Evolutionary conservation across 768 basidiomycete genomes (phyloP).

Genomic region (Psilocybe cubensis): DNA sequence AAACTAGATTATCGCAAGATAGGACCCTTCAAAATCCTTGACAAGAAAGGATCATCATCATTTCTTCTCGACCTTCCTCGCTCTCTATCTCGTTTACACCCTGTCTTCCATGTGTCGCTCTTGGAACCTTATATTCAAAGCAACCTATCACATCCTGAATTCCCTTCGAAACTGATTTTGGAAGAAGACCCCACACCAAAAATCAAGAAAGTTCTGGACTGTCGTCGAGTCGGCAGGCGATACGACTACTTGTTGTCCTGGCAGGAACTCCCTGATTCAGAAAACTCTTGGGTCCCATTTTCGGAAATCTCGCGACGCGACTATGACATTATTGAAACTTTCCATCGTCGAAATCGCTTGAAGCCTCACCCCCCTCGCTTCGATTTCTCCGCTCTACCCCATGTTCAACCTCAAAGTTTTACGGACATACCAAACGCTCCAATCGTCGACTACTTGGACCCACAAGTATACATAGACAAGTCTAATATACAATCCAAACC

Average conservation of each 20-base stretch:
- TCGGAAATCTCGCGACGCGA: slow-evolving; percentile 32
- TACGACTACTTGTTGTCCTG: slow-evolving; percentile 39
- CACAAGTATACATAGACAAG: too few species aligned
- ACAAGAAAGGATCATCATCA: slow-evolving; percentile 19
- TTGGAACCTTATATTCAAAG: slow-evolving; percentile 35
- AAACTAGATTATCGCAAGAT: slow-evolving; percentile 40
- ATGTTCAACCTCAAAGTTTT: too few species aligned
- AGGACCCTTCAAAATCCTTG: slow-evolving; percentile 17
- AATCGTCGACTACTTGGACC: too few species aligned
- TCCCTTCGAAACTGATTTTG: slow-evolving; percentile 22
- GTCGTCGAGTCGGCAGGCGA: slow-evolving; percentile 34
- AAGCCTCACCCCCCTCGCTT: background rate
- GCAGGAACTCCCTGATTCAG: slow-evolving; percentile 25
- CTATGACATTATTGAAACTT: slow-evolving; percentile 23
- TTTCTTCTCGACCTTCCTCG: slow-evolving; percentile 35
- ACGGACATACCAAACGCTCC: too few species aligned
- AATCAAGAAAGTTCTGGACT: slow-evolving; percentile 31
- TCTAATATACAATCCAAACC: too few species aligned
- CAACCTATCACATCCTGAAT: slow-evolving; percentile 31
- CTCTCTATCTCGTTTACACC: slow-evolving; percentile 36
- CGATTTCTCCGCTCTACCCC: too few species aligned
- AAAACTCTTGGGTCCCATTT: slow-evolving; percentile 38
- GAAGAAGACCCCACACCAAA: slow-evolving; percentile 20
- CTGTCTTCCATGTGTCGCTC: slow-evolving; percentile 42
- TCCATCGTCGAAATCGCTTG: background rate